A percentile compares a stretch with the other conserved stretches of the same genome.
Evolutionary conservation across 192 early-diverging fungal species (phyloP).

Genomic region (Rhizophagus clarus): DNA sequence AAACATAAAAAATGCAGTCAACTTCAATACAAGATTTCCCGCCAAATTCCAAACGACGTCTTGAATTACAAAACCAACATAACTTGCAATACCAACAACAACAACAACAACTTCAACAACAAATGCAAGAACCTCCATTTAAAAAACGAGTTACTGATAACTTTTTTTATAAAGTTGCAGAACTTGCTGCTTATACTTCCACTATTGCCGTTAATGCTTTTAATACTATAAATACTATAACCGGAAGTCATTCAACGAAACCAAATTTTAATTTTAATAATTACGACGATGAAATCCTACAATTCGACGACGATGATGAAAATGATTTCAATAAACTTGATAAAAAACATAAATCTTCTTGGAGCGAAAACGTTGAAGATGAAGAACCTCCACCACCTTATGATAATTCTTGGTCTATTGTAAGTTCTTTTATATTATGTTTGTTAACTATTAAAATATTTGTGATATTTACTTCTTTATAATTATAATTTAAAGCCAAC

Average conservation of each 20-base stretch:
- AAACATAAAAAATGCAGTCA: no score
- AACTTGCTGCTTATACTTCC: constrained; percentile 21
- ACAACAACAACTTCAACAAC: background rate
- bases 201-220: constrained; percentile 11
- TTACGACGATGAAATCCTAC: background rate
- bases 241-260: constrained; percentile 7
- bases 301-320: constrained; percentile 1
- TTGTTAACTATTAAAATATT: no score
- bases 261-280: background rate
- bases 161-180: constrained; percentile 25
- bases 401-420: constrained; percentile 32
- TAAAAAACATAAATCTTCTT: constrained; percentile 5
- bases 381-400: constrained; percentile 33
- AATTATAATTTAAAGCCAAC: background rate
- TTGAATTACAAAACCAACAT: background rate
- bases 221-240: constrained; percentile 23
- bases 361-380: constrained; percentile 1
- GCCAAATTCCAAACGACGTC: background rate
- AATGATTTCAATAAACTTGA: background rate
- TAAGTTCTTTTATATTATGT: background rate
- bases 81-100: background rate
- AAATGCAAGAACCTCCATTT: background rate
- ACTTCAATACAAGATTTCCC: background rate
- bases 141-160: constrained; percentile 12
- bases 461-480: no score